Evolutionary conservation across 2,329 filamentous ascomycete species (phyloP).

Genomic region (Talaromyces islandicus): DNA sequence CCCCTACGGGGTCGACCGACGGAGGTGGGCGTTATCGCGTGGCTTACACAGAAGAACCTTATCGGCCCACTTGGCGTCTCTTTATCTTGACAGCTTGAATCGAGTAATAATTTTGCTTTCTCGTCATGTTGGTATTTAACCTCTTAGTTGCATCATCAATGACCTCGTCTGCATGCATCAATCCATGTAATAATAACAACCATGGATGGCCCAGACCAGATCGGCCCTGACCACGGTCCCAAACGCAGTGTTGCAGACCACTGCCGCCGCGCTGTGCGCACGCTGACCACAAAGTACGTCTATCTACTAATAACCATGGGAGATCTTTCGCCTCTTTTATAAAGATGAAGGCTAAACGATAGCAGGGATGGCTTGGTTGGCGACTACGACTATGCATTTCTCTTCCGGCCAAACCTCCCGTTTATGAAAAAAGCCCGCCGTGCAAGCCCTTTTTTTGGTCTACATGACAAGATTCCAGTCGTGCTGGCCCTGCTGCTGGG

Average conservation of each 20-base stretch:
- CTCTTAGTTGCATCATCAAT: background rate
- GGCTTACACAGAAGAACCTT: background rate
- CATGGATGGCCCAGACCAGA: slow-evolving; percentile 37
- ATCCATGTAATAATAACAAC: background rate
- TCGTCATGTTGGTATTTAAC: background rate
- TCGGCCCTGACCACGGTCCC: slow-evolving; percentile 35
- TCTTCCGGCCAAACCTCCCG: slow-evolving; percentile 75
- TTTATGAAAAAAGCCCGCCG: slow-evolving; percentile 63
- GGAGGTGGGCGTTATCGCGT: background rate
- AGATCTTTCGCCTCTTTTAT: too few relatives aligned
- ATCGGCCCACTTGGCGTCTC: background rate
- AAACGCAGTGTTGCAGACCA: slow-evolving; percentile 32
- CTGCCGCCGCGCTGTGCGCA: slow-evolving; percentile 25
- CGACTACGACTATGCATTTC: slow-evolving; percentile 81
- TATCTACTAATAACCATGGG: too few relatives aligned
- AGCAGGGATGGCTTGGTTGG: slow-evolving; percentile 68
- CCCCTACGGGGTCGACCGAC: background rate
- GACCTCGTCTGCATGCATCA: background rate
- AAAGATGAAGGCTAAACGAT: background rate
- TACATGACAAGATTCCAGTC: slow-evolving; percentile 63
- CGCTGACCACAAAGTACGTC: slow-evolving; percentile 38
- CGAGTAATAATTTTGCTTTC: background rate
- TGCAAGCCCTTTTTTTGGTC: slow-evolving; percentile 63
- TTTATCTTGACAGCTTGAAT: background rate
- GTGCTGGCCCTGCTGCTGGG: slow-evolving; percentile 61